These are phyloP conservation scores for Hanseniaspora guilliermondii DNA, from an alignment of 805 yeast genomes.

Conservation along the genomic window DNA sequence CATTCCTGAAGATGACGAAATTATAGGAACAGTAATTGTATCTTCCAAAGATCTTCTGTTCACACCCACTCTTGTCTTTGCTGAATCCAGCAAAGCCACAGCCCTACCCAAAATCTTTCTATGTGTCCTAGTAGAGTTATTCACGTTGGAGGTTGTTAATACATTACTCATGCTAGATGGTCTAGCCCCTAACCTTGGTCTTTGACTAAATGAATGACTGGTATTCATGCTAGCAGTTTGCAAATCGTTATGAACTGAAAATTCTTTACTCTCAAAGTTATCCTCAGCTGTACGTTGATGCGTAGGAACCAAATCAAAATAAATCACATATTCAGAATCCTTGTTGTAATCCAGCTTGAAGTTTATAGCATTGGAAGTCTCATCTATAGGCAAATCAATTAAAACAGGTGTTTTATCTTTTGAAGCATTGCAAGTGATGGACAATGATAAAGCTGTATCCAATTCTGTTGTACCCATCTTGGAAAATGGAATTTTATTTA, in stretches of 20 bases:
- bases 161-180: background rate
- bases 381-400: slow-evolving; percentile 73
- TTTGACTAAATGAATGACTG: background rate
- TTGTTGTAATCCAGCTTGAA: slow-evolving; percentile 46
- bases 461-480: slow-evolving; percentile 70
- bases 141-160: slow-evolving; percentile 9
- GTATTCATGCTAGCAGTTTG: background rate
- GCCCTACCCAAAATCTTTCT: slow-evolving; percentile 63
- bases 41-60: slow-evolving; percentile 55
- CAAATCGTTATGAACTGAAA: background rate
- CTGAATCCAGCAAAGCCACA: slow-evolving; percentile 54
- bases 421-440: slow-evolving; percentile 34
- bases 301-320: slow-evolving; percentile 84
- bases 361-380: slow-evolving; percentile 55
- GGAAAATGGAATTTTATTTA: slow-evolving; percentile 62
- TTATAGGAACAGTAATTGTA: slow-evolving; percentile 57
- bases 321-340: slow-evolving; percentile 44
- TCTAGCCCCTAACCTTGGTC: slow-evolving; percentile 3
- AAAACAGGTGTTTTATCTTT: slow-evolving; percentile 45
- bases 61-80: slow-evolving; percentile 54
- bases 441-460: slow-evolving; percentile 75
- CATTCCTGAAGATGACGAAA: slow-evolving; percentile 50
- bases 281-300: slow-evolving; percentile 33
- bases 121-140: slow-evolving; percentile 11
- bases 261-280: background rate